These are phyloP conservation scores for Fusarium buxicola DNA, from an alignment of 2,329 filamentous ascomycete genomes.

Conservation along the genomic window DNA sequence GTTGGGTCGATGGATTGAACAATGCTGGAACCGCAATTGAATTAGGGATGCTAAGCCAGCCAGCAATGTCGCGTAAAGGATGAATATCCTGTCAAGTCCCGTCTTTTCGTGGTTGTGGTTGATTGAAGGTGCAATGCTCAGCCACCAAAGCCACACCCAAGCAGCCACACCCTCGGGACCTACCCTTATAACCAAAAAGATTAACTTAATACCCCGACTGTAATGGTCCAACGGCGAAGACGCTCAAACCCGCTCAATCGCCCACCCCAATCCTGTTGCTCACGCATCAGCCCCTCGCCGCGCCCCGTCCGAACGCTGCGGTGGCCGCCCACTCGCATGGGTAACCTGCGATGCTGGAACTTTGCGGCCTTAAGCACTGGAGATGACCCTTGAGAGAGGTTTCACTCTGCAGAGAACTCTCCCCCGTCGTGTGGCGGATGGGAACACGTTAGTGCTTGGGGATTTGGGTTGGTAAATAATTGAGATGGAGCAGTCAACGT, in stretches of 20 bases:
- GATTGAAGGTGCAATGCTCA: neutral
- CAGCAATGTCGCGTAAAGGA: neutral
- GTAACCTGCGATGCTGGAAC: constrained; percentile 72
- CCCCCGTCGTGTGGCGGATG: constrained; percentile 77
- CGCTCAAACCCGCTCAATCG: constrained; percentile 63
- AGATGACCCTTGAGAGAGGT: constrained; percentile 76
- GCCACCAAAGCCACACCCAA: neutral
- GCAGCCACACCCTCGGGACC: neutral
- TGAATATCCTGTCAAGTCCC: no score
- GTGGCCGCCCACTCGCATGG: constrained; percentile 74
- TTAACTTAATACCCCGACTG: constrained; percentile 56
- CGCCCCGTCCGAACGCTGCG: constrained; percentile 77
- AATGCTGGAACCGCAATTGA: neutral
- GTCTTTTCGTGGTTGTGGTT: neutral
- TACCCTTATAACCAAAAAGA: constrained; percentile 44
- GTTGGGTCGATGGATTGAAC: neutral
- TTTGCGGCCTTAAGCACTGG: constrained; percentile 72
- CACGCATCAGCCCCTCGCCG: constrained; percentile 62
- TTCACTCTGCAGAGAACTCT: constrained; percentile 79
- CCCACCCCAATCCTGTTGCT: constrained; percentile 59
- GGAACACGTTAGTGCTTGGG: constrained; percentile 71
- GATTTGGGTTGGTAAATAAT: constrained; percentile 65
- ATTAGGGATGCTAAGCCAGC: neutral
- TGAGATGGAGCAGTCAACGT: constrained; percentile 68
- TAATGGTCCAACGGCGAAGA: constrained; percentile 73